phyloP scores from a whole-genome alignment of 352 stramenopile species.

The Globisporangium nodosum region DNA sequence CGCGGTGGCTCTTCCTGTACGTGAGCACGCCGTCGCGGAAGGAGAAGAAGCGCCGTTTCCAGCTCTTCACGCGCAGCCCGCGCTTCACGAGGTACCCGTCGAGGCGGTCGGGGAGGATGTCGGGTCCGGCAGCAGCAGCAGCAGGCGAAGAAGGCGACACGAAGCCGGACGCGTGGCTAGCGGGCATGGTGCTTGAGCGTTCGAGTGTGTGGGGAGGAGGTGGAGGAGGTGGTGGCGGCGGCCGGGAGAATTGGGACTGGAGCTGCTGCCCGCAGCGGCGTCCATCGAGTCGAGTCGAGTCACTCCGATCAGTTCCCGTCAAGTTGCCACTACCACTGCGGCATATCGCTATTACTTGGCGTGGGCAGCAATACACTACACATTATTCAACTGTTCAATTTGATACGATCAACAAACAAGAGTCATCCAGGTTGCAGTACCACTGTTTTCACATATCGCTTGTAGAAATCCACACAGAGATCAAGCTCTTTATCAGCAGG shows the following conservation, averaged over 20 bases:
- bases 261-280: background rate
- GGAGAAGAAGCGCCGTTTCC: constrained; percentile 63
- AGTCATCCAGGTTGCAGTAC: too few relatives aligned
- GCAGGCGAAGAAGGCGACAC: background rate
- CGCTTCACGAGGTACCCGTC: constrained; percentile 56
- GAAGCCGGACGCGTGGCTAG: background rate
- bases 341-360: too few relatives aligned
- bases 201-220: background rate
- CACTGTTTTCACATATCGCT: too few relatives aligned
- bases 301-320: background rate
- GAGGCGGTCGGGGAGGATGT: constrained; percentile 9
- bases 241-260: background rate
- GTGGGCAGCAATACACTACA: too few relatives aligned
- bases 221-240: background rate
- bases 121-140: background rate
- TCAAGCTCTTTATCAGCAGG: too few relatives aligned
- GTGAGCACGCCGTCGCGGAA: constrained; percentile 57
- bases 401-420: too few relatives aligned
- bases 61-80: constrained; percentile 58
- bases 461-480: too few relatives aligned
- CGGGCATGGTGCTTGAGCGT: background rate
- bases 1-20: constrained; percentile 51
- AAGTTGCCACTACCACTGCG: background rate
- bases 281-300: too few relatives aligned
- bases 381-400: too few relatives aligned